Conservation (phyloP, 2,329 filamentous ascomycete species). For the Nemania sp. region DNA sequence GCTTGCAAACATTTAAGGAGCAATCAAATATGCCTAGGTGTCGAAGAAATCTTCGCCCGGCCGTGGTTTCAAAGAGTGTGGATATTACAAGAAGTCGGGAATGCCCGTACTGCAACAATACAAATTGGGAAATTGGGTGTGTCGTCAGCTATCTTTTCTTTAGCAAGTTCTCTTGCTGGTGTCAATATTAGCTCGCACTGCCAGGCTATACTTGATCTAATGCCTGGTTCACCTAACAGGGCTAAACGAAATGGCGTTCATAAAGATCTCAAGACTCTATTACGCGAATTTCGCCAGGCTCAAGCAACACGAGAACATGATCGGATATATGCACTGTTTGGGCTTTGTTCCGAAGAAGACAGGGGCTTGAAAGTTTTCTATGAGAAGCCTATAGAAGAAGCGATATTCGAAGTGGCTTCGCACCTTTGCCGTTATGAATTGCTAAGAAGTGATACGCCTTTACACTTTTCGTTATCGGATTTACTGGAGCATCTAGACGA, state of each 20-base stretch:
- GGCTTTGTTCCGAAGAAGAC: neutral
- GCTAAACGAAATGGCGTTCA: neutral
- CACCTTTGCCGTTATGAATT: neutral
- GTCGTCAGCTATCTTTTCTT: neutral
- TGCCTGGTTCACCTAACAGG: slow-evolving; percentile 3
- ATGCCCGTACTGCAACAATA: neutral
- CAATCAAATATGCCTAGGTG: neutral
- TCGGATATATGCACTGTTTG: slow-evolving; percentile 2
- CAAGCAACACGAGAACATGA: neutral
- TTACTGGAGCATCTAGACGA: too few relatives aligned
- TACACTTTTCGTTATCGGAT: too few relatives aligned
- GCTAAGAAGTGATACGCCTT: too few relatives aligned
- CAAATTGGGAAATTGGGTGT: neutral
- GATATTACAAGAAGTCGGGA: slow-evolving; percentile 9
- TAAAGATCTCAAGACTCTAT: neutral
- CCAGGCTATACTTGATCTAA: slow-evolving; percentile 5
- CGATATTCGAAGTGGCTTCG: neutral
- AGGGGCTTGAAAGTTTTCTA: neutral
- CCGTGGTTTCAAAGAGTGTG: slow-evolving; percentile 8
- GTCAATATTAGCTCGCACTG: neutral
- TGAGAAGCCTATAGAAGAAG: neutral
- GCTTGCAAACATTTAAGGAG: neutral
- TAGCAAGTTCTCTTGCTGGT: neutral
- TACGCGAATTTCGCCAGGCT: neutral
- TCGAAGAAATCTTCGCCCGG: neutral